phyloP scores from a whole-genome alignment of 768 basidiomycete species.

The Mycena floridula region DNA sequence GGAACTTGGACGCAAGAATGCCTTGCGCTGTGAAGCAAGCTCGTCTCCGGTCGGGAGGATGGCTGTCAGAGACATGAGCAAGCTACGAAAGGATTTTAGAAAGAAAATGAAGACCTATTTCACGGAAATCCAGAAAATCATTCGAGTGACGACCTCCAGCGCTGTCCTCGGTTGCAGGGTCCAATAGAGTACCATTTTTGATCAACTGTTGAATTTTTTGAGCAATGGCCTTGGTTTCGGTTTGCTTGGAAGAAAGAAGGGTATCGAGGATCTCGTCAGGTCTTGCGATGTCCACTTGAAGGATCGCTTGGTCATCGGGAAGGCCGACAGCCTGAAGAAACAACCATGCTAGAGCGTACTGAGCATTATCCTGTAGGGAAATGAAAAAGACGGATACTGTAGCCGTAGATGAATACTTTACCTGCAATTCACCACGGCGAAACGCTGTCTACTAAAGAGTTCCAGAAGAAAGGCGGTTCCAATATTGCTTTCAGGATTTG shows the following conservation, averaged over 20 bases:
- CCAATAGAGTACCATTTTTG: slow-evolving; percentile 24
- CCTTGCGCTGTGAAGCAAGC: slow-evolving; percentile 31
- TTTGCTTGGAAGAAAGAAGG: slow-evolving; percentile 16
- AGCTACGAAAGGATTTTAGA: no score
- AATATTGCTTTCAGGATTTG: slow-evolving; percentile 33
- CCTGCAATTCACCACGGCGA: no score
- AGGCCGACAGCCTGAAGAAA: slow-evolving; percentile 41
- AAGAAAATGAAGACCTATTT: no score
- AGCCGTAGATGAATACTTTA: no score
- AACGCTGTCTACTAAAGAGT: slow-evolving; percentile 24
- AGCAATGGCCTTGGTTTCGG: slow-evolving; percentile 23
- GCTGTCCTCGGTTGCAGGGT: slow-evolving; percentile 18
- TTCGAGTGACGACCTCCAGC: slow-evolving; percentile 71
- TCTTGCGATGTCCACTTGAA: slow-evolving; percentile 33
- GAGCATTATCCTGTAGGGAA: slow-evolving; percentile 27
- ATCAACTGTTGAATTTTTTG: slow-evolving; percentile 32
- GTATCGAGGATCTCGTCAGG: slow-evolving; percentile 20
- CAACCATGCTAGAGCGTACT: slow-evolving; percentile 40
- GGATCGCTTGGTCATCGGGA: slow-evolving; percentile 23
- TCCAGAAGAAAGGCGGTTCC: slow-evolving; percentile 50
- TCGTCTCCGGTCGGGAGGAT: slow-evolving; percentile 63
- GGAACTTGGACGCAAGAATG: slow-evolving; percentile 44
- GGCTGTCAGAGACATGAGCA: no score
- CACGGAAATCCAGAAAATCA: slow-evolving; percentile 53
- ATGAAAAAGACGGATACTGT: no score